Evolutionary conservation across 768 basidiomycete species (phyloP).

Genomic region (Trametes punicea): DNA sequence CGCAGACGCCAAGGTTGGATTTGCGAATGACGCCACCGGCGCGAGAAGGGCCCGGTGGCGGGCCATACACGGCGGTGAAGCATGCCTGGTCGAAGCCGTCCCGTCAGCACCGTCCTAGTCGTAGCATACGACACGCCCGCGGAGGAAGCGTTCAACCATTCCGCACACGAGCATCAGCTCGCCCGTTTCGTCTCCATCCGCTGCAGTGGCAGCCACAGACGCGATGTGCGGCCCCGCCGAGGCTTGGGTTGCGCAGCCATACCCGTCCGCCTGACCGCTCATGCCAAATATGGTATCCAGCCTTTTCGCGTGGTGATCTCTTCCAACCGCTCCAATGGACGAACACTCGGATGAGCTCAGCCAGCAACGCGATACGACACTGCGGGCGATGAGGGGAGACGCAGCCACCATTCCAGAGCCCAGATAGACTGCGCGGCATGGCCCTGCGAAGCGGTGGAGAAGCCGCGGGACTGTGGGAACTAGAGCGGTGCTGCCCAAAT

Average conservation of each 20-base stretch:
- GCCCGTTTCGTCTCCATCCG: not conserved
- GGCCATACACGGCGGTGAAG: slow-evolving; percentile 95
- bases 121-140: not conserved
- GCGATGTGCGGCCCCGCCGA: not conserved
- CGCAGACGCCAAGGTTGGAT: slow-evolving; percentile 89
- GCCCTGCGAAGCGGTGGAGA: slow-evolving; percentile 1
- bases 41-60: slow-evolving; percentile 59
- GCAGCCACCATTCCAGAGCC: slow-evolving; percentile 3
- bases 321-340: not conserved
- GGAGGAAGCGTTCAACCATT: no score
- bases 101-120: not conserved
- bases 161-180: no score
- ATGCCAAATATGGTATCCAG: not conserved
- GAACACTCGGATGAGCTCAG: not conserved
- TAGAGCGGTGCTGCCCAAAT: slow-evolving; percentile 8
- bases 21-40: slow-evolving; percentile 44
- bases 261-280: not conserved
- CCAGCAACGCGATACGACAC: not conserved
- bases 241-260: not conserved
- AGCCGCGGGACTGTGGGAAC: slow-evolving; percentile 6
- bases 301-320: not conserved
- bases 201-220: not conserved
- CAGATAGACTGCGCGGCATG: not conserved
- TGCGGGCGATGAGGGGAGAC: not conserved
- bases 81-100: slow-evolving; percentile 62